Conservation (phyloP, 2,329 filamentous ascomycete genomes). For the Ceratocystiopsis sp. region DNA sequence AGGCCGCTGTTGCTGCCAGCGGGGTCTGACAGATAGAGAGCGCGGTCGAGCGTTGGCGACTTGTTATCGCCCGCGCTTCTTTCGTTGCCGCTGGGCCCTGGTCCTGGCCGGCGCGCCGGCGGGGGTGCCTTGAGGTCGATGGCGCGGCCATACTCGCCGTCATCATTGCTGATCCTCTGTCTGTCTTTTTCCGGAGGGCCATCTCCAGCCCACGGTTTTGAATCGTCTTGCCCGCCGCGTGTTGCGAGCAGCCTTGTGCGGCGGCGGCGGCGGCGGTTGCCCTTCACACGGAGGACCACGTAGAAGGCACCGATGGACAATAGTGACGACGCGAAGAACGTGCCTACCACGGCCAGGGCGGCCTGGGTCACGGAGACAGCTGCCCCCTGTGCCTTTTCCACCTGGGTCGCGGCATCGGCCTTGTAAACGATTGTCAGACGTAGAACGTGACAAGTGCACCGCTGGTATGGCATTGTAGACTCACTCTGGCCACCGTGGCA, state of each 20-base stretch:
- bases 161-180: neutral
- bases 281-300: conserved; percentile 16
- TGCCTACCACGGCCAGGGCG: conserved; percentile 24
- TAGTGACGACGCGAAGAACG: conserved; percentile 24
- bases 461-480: conserved; percentile 3
- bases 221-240: neutral
- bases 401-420: conserved; percentile 16
- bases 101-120: neutral
- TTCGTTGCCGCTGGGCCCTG: neutral
- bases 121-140: conserved; percentile 13
- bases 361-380: conserved; percentile 25
- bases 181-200: too few species aligned
- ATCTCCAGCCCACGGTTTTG: too few species aligned
- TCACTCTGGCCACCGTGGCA: conserved; percentile 15
- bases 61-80: neutral
- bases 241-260: conserved; percentile 5
- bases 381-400: conserved; percentile 19
- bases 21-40: neutral
- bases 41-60: neutral
- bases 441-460: too few species aligned
- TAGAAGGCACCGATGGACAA: conserved; percentile 22
- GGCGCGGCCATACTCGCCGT: conserved; percentile 9
- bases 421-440: conserved; percentile 1
- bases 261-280: conserved; percentile 10
- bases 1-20: conserved; percentile 7